Conservation (phyloP, 176 grass and related monocot genomes). For the Musa troglodytarum region DNA sequence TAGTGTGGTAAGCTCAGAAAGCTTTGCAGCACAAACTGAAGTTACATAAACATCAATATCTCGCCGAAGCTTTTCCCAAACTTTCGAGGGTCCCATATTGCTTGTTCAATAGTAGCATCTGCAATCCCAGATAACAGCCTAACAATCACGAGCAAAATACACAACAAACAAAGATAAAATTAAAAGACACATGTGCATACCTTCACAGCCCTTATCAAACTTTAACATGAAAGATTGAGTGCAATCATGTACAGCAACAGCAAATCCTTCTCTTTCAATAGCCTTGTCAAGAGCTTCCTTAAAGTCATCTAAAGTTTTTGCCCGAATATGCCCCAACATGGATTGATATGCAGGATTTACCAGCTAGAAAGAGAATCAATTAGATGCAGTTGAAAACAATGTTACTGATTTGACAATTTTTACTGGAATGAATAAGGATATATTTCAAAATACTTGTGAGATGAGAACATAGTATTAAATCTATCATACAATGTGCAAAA, state of each 20-base stretch:
- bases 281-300: slow-evolving; percentile 81
- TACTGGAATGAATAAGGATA: too few species aligned
- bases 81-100: slow-evolving; percentile 82
- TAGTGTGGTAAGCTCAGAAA: slow-evolving; percentile 61
- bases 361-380: slow-evolving; percentile 35
- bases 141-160: neutral
- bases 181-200: slow-evolving; percentile 20
- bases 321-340: slow-evolving; percentile 63
- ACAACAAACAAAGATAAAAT: neutral
- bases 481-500: too few species aligned
- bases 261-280: slow-evolving; percentile 69
- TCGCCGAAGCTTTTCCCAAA: slow-evolving; percentile 81
- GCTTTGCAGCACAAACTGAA: slow-evolving; percentile 64
- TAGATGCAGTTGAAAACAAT: neutral
- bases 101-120: slow-evolving; percentile 93
- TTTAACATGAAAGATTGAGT: slow-evolving; percentile 53
- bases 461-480: too few species aligned
- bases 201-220: slow-evolving; percentile 87
- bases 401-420: neutral
- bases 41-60: slow-evolving; percentile 74
- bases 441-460: too few species aligned
- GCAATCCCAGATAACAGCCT: slow-evolving; percentile 2
- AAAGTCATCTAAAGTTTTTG: slow-evolving; percentile 66
- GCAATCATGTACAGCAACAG: slow-evolving; percentile 49
- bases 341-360: slow-evolving; percentile 84